phyloP scores from a whole-genome alignment of 2,329 filamentous ascomycete species.

The Paecilomyces variotii region DNA sequence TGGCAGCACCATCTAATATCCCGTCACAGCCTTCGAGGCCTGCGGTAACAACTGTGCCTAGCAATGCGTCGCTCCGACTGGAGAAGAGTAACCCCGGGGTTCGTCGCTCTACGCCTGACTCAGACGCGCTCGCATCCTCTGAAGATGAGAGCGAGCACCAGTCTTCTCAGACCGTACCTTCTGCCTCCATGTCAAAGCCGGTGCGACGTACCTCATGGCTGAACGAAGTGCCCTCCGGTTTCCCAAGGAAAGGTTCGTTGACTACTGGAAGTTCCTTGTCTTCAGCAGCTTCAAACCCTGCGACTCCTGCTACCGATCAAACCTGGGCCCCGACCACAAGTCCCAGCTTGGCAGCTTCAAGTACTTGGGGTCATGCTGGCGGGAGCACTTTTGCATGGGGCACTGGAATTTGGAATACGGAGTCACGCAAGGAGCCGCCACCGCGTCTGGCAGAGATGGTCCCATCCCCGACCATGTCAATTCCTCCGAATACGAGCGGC shows the following conservation, averaged over 20 bases:
- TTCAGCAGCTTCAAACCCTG: constrained; percentile 71
- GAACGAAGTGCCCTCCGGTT: constrained; percentile 65
- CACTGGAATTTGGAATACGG: constrained; percentile 74
- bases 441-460: constrained; percentile 66
- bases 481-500: constrained; percentile 42
- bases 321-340: constrained; percentile 34
- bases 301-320: constrained; percentile 64
- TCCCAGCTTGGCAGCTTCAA: constrained; percentile 30
- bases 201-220: constrained; percentile 74
- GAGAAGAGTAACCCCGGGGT: constrained; percentile 64
- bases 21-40: constrained; percentile 20
- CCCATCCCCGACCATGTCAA: constrained; percentile 62
- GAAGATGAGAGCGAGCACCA: constrained; percentile 78
- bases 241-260: constrained; percentile 68
- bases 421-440: constrained; percentile 66
- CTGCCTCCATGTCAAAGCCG: constrained; percentile 50
- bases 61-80: constrained; percentile 57
- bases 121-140: constrained; percentile 85
- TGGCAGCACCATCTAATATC: constrained; percentile 35
- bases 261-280: constrained; percentile 65
- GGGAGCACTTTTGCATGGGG: constrained; percentile 58
- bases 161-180: constrained; percentile 42
- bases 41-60: constrained; percentile 39
- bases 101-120: constrained; percentile 83
- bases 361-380: constrained; percentile 39